phyloP scores from a whole-genome alignment of 2,329 filamentous ascomycete species.

The Diplodia sapinea region DNA sequence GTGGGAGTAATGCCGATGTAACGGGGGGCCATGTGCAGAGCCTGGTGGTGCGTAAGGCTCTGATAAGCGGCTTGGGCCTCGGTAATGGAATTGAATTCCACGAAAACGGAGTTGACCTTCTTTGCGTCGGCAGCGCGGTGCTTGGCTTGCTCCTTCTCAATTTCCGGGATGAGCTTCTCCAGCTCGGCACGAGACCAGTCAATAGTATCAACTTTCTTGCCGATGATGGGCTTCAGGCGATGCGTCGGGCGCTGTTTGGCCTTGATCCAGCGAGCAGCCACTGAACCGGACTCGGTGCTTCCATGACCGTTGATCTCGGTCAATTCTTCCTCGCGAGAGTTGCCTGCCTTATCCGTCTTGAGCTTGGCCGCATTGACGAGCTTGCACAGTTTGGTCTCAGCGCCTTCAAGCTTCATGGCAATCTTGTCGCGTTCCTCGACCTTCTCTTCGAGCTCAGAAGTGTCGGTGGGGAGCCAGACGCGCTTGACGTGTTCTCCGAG shows the following conservation, averaged over 20 bases:
- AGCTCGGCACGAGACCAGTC: constrained; percentile 30
- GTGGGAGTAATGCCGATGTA: constrained; percentile 81
- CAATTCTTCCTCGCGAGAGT: constrained; percentile 23
- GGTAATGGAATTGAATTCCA: constrained; percentile 83
- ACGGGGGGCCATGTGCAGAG: constrained; percentile 83
- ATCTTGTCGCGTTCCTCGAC: constrained; percentile 29
- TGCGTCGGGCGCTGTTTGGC: constrained; percentile 30
- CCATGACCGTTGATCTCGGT: constrained; percentile 19
- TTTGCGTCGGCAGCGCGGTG: constrained; percentile 4
- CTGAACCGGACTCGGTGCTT: constrained; percentile 15
- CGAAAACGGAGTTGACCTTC: constrained; percentile 69
- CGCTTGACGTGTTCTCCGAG: constrained; percentile 28
- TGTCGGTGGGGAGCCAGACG: constrained; percentile 29
- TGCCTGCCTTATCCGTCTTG: constrained; percentile 8
- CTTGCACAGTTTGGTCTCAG: constrained; percentile 30
- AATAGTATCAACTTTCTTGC: constrained; percentile 31
- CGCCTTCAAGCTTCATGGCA: constrained; percentile 23
- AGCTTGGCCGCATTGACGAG: constrained; percentile 20
- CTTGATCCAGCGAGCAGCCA: constrained; percentile 27
- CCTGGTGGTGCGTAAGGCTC: constrained; percentile 82
- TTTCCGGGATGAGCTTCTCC: constrained; percentile 24
- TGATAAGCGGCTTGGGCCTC: constrained; percentile 89
- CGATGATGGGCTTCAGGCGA: constrained; percentile 28
- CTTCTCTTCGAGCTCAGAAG: constrained; percentile 26
- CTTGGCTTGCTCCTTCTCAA: constrained; percentile 26